Evolutionary conservation across 2,329 filamentous ascomycete genomes (phyloP), one percentile per base, ranked within the genome.

Genomic region (Macrophomina tecta): DNA sequence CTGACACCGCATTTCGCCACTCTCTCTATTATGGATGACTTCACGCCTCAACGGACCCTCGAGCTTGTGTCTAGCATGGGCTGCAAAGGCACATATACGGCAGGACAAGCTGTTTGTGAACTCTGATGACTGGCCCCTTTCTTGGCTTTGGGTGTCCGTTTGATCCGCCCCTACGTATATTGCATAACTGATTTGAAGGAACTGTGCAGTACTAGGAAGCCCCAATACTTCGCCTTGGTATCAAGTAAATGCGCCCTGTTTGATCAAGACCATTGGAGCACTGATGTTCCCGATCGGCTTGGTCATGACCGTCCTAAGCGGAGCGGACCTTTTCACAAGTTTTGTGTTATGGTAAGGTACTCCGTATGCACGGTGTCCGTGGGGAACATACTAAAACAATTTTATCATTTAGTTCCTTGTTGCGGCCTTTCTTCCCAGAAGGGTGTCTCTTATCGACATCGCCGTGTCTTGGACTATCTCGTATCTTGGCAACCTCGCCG

Each of bases 211-310:
- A 4, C 36, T 66, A 11, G 48, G 48, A n/a, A 81, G 79, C 60
- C 81, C 82, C 32, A 81, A 78, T 68, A 74, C 82, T 4, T 74
- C 81, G 0, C 79, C 82, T 1, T 85, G 82, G 83, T 83, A 80
- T 68, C 77, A 82, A 61, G 78, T 80, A 6, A 84, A 85, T 68
- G 83, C 82, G 0, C 69, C 69, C 1, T 76, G 76, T 2, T 65
- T 78, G 16, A 75, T 78, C 53, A 65, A 71, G 11, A 73, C 72
- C 2, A 70, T 78, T 32, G 72, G 69, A 2, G 76, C 75, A 12
- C 46, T 75, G 2, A 69, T 78, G n/a, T 78, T 79, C 48, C 77
- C 77, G 0, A 74, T 78, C 51, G 77, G 75, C 12, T 70, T 77
- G 32, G 71, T 73, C 3, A 72, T 74, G 28, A 73, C 78, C 45